Evolutionary conservation across 495 filamentous ascomycete species (phyloP), one percentile per base, ranked within the genome.

Genomic region (Xylaria scruposa): DNA sequence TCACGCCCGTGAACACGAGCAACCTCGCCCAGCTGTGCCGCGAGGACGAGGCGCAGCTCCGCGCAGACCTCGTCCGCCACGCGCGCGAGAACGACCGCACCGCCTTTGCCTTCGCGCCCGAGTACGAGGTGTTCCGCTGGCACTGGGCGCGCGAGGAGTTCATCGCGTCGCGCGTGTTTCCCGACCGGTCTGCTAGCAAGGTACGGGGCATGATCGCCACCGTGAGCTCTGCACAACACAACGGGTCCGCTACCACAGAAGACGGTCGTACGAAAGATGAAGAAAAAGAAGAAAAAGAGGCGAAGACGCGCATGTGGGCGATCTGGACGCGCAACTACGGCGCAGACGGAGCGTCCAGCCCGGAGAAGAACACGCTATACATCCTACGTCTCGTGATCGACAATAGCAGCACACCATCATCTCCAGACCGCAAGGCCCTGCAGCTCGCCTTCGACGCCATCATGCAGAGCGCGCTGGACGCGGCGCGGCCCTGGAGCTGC

Each of bases 81-180:
- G 62, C 76, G 26, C 69, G 62, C 7, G 62, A 69, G 54, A 73
- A 74, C 1, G 70, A 72, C 26, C 85, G 83, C 33, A 85, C 80
- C 4, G 81, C 82, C 26, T 87, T 96, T 3, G 92, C 94, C 0
- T 81, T 97, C 17, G 70, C 92, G 47, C 96, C 96, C 2, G 89
- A 94, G 71, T 82, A 88, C 62, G 87, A 92, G 36, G 88, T 91
- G 12, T 86, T 95, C 75, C 82, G 89, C 68, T 99, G 96, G 95
- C 94, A 97, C 78, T 88, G 94, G 79, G 87, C 89, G 36, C 88
- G 96, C 46, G 95, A 98, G 83, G 93, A 97, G 49, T 97, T 94
- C 77, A 91, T 94, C 70, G 86, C 85, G 2, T 81, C 86, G 56
- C 85, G 87, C 61, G 81, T 85, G 31, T 85, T 85, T 33, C 64